A percentile compares a stretch with the other conserved stretches of the same genome.
These are phyloP conservation scores for Panellus pusillus DNA, from an alignment of 768 basidiomycete genomes.

Conservation along the genomic window DNA sequence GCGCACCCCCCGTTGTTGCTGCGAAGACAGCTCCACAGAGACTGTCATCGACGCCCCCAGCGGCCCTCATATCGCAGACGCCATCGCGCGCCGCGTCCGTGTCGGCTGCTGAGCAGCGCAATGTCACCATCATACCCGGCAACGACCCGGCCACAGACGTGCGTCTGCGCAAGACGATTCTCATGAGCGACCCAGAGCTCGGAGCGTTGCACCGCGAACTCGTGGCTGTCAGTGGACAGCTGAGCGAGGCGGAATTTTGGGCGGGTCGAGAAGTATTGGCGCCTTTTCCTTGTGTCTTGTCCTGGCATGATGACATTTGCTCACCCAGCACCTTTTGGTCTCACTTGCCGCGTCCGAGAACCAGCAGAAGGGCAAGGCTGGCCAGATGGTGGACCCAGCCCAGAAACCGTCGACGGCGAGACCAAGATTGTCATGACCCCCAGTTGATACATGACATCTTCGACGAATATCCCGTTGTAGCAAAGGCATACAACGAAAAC, in stretches of 20 bases:
- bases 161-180: slow-evolving; percentile 73
- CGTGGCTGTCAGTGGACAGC: slow-evolving; percentile 72
- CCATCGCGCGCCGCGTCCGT: slow-evolving; percentile 66
- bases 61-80: slow-evolving; percentile 41
- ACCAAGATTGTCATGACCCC: slow-evolving; percentile 89
- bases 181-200: slow-evolving; percentile 76
- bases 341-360: slow-evolving; percentile 73
- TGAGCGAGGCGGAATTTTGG: slow-evolving; percentile 96
- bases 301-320: slow-evolving; percentile 19
- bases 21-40: slow-evolving; percentile 23
- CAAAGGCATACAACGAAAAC: slow-evolving; percentile 88
- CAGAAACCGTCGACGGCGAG: slow-evolving; percentile 83
- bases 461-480: slow-evolving; percentile 95
- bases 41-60: slow-evolving; percentile 32
- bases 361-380: slow-evolving; percentile 80
- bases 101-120: slow-evolving; percentile 34
- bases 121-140: slow-evolving; percentile 43
- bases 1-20: slow-evolving; percentile 31
- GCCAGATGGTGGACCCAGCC: slow-evolving; percentile 85
- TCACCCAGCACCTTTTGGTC: slow-evolving; percentile 65
- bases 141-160: slow-evolving; percentile 68
- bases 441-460: slow-evolving; percentile 95
- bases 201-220: slow-evolving; percentile 83
- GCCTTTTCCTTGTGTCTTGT: slow-evolving; percentile 9
- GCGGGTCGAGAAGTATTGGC: slow-evolving; percentile 82